Evolutionary conservation across 495 filamentous ascomycete species (phyloP).

Genomic region (Neurospora hispaniola): DNA sequence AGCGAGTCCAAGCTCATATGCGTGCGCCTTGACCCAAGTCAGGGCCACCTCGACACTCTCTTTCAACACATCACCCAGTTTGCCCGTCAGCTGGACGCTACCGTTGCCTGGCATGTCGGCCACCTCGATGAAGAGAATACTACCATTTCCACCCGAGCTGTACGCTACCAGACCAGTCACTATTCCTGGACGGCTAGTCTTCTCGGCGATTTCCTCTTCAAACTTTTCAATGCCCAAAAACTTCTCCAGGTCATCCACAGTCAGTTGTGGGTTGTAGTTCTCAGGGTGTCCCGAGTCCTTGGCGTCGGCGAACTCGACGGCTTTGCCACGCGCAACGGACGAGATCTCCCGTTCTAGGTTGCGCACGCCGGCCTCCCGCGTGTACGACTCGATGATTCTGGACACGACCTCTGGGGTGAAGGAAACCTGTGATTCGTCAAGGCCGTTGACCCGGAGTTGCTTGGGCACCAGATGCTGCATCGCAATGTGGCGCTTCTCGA

Average conservation of each 20-base stretch:
- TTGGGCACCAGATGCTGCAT: constrained; percentile 89
- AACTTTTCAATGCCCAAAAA: constrained; percentile 92
- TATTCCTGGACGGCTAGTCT: constrained; percentile 76
- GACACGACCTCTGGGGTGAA: constrained; percentile 77
- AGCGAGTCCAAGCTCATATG: constrained; percentile 80
- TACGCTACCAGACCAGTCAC: constrained; percentile 98
- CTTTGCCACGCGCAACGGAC: constrained; percentile 88
- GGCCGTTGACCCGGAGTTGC: constrained; percentile 71
- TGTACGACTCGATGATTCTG: constrained; percentile 92
- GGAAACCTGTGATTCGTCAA: constrained; percentile 58
- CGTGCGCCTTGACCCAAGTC: constrained; percentile 92
- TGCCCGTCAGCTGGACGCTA: constrained; percentile 92
- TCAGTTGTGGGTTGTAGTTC: constrained; percentile 64
- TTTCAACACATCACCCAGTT: constrained; percentile 95
- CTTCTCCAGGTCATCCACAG: constrained; percentile 68
- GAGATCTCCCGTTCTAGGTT: constrained; percentile 94
- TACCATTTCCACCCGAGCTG: constrained; percentile 82
- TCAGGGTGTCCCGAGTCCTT: constrained; percentile 61
- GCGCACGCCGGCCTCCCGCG: constrained; percentile 93
- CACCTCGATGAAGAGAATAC: constrained; percentile 97
- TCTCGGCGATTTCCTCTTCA: constrained; percentile 91
- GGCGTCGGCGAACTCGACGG: constrained; percentile 86
- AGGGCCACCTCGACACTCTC: constrained; percentile 95
- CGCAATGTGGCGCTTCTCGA: constrained; percentile 97
- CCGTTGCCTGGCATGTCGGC: constrained; percentile 94